Evolutionary conservation across 2,329 filamentous ascomycete species (phyloP).

Genomic region (Fusarium pseudograminearum): DNA sequence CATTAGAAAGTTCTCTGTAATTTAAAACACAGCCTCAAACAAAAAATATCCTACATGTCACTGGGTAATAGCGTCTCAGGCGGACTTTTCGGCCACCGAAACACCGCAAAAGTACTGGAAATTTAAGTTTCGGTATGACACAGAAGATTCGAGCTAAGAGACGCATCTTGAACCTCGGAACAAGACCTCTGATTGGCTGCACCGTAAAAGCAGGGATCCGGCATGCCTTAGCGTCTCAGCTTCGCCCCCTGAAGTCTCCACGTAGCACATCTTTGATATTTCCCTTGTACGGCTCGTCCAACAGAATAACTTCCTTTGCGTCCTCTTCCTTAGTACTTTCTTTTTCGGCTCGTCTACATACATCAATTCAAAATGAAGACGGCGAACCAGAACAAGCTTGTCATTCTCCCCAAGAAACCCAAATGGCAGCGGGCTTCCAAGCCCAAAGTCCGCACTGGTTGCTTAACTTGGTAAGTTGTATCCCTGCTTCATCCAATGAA

Average conservation of each 20-base stretch:
- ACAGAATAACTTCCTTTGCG: conserved; percentile 14
- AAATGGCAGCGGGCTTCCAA: conserved; percentile 33
- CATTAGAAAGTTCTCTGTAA: background rate
- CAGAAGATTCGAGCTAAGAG: background rate
- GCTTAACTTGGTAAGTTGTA: conserved; percentile 38
- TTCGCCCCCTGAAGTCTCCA: conserved; percentile 14
- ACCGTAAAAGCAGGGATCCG: conserved; percentile 9
- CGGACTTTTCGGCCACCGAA: background rate
- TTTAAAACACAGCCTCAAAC: conserved; percentile 11
- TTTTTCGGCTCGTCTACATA: background rate
- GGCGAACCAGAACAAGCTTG: conserved; percentile 4
- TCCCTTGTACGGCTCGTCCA: conserved; percentile 16
- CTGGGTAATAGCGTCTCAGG: too few relatives aligned
- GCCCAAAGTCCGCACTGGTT: conserved; percentile 40
- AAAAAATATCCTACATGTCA: background rate
- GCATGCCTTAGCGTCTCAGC: conserved; percentile 1
- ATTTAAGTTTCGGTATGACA: conserved; percentile 9
- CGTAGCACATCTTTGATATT: conserved; percentile 1
- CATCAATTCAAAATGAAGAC: background rate
- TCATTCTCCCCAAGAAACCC: conserved; percentile 15
- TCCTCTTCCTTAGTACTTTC: background rate
- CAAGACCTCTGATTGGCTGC: background rate
- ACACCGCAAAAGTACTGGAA: background rate
- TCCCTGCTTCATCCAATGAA: background rate
- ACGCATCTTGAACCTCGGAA: background rate